Conservation (phyloP, 1,284 basidiomycete species). For the Cutaneotrichosporon spelunceum region DNA sequence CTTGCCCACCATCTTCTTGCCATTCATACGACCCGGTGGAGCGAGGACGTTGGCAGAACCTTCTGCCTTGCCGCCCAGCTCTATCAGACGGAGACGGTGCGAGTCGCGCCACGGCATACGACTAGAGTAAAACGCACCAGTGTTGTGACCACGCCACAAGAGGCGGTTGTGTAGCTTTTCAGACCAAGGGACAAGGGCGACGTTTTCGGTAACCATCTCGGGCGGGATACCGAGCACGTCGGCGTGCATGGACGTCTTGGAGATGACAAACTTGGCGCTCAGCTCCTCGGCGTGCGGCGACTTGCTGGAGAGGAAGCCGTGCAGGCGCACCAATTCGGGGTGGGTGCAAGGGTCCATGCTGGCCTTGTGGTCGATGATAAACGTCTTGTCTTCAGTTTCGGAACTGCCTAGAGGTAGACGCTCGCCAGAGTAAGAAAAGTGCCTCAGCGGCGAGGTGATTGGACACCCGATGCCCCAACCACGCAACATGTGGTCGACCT, state of each 20-base stretch:
- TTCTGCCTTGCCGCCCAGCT: slow-evolving; percentile 16
- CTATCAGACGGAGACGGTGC: slow-evolving; percentile 41
- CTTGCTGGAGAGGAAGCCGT: slow-evolving; percentile 40
- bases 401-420: not conserved
- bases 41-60: slow-evolving; percentile 14
- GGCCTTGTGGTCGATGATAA: slow-evolving; percentile 37
- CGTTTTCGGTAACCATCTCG: slow-evolving; percentile 37
- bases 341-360: slow-evolving; percentile 44
- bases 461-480: slow-evolving; percentile 37
- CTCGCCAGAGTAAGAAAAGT: not conserved
- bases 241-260: slow-evolving; percentile 43
- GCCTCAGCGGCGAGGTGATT: not conserved
- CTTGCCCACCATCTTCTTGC: slow-evolving; percentile 74
- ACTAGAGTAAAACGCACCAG: slow-evolving; percentile 34
- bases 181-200: slow-evolving; percentile 35
- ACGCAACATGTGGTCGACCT: slow-evolving; percentile 30
- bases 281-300: slow-evolving; percentile 30
- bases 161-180: slow-evolving; percentile 33
- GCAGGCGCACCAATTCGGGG: slow-evolving; percentile 37
- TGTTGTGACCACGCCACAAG: slow-evolving; percentile 49
- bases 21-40: slow-evolving; percentile 40
- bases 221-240: slow-evolving; percentile 50
- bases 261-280: slow-evolving; percentile 42
- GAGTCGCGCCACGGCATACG: slow-evolving; percentile 37
- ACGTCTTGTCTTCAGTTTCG: slow-evolving; percentile 28